Conservation (phyloP, 192 early-diverging fungal genomes). For the Coemansia sp. region DNA sequence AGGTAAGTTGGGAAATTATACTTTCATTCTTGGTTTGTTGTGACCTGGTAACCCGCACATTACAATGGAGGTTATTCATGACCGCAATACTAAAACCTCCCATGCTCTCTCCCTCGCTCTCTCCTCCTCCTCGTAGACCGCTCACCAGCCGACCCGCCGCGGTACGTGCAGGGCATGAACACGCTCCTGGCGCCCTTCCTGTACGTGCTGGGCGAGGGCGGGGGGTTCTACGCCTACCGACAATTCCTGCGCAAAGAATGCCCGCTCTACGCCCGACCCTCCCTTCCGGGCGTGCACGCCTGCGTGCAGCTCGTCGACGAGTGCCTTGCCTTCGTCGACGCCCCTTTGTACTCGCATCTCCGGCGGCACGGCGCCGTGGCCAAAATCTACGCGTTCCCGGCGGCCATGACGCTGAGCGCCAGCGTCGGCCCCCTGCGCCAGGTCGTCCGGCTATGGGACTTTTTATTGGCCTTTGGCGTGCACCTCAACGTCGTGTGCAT, state of each 20-base stretch:
- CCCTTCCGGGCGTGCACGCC: slow-evolving; percentile 85
- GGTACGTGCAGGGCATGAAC: slow-evolving; percentile 96
- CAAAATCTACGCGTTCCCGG: slow-evolving; percentile 85
- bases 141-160: slow-evolving; percentile 42
- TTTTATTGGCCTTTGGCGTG: slow-evolving; percentile 83
- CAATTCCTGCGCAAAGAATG: slow-evolving; percentile 85
- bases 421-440: slow-evolving; percentile 82
- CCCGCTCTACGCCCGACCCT: slow-evolving; percentile 91
- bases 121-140: no score
- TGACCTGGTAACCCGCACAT: no score
- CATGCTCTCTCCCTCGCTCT: no score
- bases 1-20: slow-evolving; percentile 62
- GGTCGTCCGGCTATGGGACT: slow-evolving; percentile 89
- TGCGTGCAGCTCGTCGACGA: slow-evolving; percentile 83
- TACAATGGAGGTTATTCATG: no score
- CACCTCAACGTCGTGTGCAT: slow-evolving; percentile 92
- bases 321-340: slow-evolving; percentile 75
- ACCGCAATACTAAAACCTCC: no score
- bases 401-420: slow-evolving; percentile 86
- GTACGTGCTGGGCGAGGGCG: slow-evolving; percentile 88
- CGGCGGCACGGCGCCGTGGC: slow-evolving; percentile 68
- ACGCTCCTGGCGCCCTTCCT: slow-evolving; percentile 88
- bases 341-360: slow-evolving; percentile 67
- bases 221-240: slow-evolving; percentile 84
- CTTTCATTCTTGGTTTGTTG: no score